Percentiles rank a stretch among this genome's conserved stretches.
phyloP scores from a whole-genome alignment of 2,329 filamentous ascomycete genomes.

The Penicillium sp. region DNA sequence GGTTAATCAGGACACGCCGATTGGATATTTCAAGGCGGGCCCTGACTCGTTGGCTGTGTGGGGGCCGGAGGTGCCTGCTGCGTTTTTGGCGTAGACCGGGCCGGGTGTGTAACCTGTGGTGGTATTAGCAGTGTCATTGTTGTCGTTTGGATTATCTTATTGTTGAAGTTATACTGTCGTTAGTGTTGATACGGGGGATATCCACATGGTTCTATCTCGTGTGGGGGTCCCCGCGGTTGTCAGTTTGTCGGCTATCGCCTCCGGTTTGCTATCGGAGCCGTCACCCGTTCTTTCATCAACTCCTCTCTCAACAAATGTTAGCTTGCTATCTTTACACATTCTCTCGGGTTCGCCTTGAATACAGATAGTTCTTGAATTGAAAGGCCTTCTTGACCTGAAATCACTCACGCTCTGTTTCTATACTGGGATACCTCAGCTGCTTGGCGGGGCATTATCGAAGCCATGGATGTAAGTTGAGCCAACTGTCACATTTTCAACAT shows the following conservation, averaged over 20 bases:
- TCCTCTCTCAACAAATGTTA: not conserved
- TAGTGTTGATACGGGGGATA: not conserved
- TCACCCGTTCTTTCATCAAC: conserved; percentile 4
- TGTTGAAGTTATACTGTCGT: not conserved
- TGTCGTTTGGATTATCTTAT: not conserved
- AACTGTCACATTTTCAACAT: not conserved
- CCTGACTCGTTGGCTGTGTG: conserved; percentile 44
- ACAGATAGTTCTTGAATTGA: not conserved
- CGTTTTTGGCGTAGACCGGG: conserved; percentile 2
- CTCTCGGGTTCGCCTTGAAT: not conserved
- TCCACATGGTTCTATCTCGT: not conserved
- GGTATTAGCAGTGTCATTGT: not conserved
- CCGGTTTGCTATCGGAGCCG: not conserved
- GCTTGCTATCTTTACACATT: not conserved
- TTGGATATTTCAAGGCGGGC: conserved; percentile 41
- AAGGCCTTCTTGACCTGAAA: not conserved
- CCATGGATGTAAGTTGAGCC: not conserved
- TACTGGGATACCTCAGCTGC: not conserved
- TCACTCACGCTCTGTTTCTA: not conserved
- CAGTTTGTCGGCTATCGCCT: not conserved
- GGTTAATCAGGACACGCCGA: conserved; percentile 51
- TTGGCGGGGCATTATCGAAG: not conserved
- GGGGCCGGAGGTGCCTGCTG: conserved; percentile 30
- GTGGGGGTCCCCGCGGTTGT: not conserved
- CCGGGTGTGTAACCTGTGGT: not conserved